These are phyloP conservation scores for Fusarium torulosum DNA, from an alignment of 2,329 filamentous ascomycete genomes.

Conservation along the genomic window DNA sequence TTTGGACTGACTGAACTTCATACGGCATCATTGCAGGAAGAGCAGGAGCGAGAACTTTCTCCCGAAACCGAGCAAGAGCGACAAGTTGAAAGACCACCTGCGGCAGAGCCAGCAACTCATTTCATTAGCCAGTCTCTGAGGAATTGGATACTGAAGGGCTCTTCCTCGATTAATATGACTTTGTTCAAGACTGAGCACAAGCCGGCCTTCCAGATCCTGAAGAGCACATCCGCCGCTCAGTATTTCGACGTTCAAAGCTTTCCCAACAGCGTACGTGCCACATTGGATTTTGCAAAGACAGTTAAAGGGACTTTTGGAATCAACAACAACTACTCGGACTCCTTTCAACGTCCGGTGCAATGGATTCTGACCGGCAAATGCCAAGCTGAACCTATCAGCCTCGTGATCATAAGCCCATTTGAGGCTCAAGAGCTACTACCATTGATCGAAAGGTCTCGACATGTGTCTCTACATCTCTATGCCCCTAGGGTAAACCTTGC, in stretches of 20 bases:
- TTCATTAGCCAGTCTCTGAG: conserved; percentile 58
- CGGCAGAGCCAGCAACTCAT: conserved; percentile 55
- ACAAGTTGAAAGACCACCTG: conserved; percentile 63
- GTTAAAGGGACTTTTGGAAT: conserved; percentile 5
- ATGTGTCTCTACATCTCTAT: conserved; percentile 63
- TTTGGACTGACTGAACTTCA: conserved; percentile 28
- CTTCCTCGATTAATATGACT: neutral
- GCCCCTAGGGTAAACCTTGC: conserved; percentile 57
- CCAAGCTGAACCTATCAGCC: rapidly evolving
- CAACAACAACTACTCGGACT: conserved; percentile 21
- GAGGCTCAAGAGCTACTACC: conserved; percentile 68
- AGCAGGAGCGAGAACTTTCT: conserved; percentile 76
- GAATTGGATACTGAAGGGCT: conserved; percentile 8
- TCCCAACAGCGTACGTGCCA: conserved; percentile 29
- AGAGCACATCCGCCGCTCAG: conserved; percentile 33
- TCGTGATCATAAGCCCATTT: conserved; percentile 64
- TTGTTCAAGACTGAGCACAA: conserved; percentile 16
- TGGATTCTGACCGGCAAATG: conserved; percentile 34
- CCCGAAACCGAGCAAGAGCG: conserved; percentile 73
- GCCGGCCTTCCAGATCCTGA: conserved; percentile 36
- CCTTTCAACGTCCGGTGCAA: conserved; percentile 44
- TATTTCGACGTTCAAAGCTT: conserved; percentile 31
- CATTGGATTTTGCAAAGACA: conserved; percentile 34
- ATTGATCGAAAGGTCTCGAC: conserved; percentile 51
- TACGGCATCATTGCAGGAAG: conserved; percentile 63